Base-by-base conservation (phyloP, 1,139 yeast species). In the Taphrina populina region DNA sequence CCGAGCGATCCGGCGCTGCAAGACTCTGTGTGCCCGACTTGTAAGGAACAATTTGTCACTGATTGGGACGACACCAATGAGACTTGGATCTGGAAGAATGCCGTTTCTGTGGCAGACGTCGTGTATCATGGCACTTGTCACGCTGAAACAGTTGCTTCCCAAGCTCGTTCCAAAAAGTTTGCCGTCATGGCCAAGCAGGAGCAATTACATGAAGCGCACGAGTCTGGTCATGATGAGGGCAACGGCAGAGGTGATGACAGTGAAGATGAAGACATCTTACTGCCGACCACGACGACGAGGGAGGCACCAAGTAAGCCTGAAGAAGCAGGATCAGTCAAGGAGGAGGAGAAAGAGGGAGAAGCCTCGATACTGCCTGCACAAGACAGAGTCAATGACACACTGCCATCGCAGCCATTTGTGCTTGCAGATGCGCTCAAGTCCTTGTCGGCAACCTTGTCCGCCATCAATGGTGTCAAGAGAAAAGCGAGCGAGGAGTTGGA, bases 61-160 rank as follows among this genome's bases (percentile, higher is more conserved):
- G 80, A 82, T 6, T 92, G 88, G 75, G 86, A 86, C 66, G 96
- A 88, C 66, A 90, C 85, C 55, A 73, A 81, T 3, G 97, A 96
- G 41, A 96, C 90, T 67, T 94, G 98, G 98, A 82, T 90, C 37
- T 92, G 96, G 96, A 78, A 75, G 63, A 83, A 85, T 66, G 88
- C 96, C 43, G 76, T 87, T 26, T 76, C 76, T 59, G 80, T 77
- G 6, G 78, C 82, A n/a, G 84, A 83, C 6, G 83, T 80, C 62
- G 80, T 85, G 44, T 85, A 84, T 66, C 98, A 94, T 71, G 84
- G 85, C 36, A 75, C 82, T 1, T 94, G 99, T 68, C 84, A 76
- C 67, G 76, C 81, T 40, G 96, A 90, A 66, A 81, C 95, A 11
- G 78, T 24, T 10, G 59, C 27, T 13, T 41, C 54, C 13, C 56